Base-by-base conservation (phyloP, 1,139 yeast genomes). In the Trichomonascaceae sp. region DNA sequence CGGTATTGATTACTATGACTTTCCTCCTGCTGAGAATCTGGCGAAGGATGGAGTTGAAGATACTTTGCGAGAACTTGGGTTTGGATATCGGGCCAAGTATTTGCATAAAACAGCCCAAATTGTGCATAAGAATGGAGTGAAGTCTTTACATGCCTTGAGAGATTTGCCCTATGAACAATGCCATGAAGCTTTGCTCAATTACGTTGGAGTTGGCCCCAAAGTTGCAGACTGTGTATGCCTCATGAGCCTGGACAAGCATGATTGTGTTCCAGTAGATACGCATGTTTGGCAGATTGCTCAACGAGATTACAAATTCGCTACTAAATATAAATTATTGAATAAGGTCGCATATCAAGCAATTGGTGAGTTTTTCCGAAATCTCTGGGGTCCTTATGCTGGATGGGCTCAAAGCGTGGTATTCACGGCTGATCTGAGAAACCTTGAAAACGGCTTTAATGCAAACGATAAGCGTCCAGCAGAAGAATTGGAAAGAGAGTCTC, bases 381-480 rank as follows among this genome's bases (percentile, higher is more conserved):
- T 85, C 27, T 93, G 96, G 91, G 97, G 97, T 0, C 79, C 80
- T 0, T 86, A 87, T 67, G 97, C 99, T 4, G 99, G 99, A 0
- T 93, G 99, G 99, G 98, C 98, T 0, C 98, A 91, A 65, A 85
- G 93, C 15, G 91, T 91, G 12, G 75, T 91, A 57, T 93, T 91
- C 70, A 85, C 97, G 0, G 88, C 91, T 7, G 97, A 90, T 66
- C 76, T 91, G 57, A 67, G 74, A 44, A 85, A 83, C 61, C 73
- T 84, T 57, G 77, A 50, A 30, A 50, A 50, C 18, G 52, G 52
- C 24, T 32, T 50, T 43, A 49, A 49, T 19, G 22, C 41, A 9
- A 36, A 15, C 17, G 45, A 24, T 5, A 19, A 24, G 18, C 13
- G 39, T 2, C 36, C 36, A 39, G 18, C 17, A 18, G 43, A 47